phyloP scores from a whole-genome alignment of 768 basidiomycete species.

The Mycena belliarum region DNA sequence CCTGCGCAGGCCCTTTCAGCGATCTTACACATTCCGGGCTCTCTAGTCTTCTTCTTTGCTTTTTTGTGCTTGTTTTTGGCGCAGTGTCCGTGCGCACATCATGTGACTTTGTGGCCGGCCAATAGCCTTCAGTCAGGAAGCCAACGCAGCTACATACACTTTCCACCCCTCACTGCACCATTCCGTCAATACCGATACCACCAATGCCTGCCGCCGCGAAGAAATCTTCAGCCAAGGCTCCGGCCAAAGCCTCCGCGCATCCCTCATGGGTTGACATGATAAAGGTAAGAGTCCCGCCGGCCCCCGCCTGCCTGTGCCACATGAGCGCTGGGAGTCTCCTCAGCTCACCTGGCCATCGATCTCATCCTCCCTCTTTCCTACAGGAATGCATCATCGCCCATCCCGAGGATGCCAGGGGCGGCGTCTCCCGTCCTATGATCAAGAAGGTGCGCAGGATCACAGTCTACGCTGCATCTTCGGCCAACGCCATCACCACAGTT shows the following conservation, averaged over 20 bases:
- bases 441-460: slow-evolving; percentile 66
- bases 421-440: slow-evolving; percentile 80
- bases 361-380: neutral
- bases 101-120: no score
- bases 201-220: slow-evolving; percentile 28
- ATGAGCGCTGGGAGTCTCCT: slow-evolving; percentile 8
- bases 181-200: neutral
- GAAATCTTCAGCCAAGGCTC: slow-evolving; percentile 40
- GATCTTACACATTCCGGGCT: neutral
- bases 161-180: slow-evolving; percentile 18
- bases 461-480: slow-evolving; percentile 7
- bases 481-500: slow-evolving; percentile 47
- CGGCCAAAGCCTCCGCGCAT: slow-evolving; percentile 46
- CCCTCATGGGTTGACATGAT: slow-evolving; percentile 81
- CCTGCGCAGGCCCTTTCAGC: neutral
- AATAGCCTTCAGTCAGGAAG: neutral
- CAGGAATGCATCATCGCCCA: slow-evolving; percentile 74
- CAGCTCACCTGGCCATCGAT: slow-evolving; percentile 24
- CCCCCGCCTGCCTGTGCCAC: no score
- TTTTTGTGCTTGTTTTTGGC: neutral
- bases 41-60: neutral
- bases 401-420: slow-evolving; percentile 68
- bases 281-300: slow-evolving; percentile 52
- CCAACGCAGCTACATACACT: slow-evolving; percentile 20
- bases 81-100: slow-evolving; percentile 10